Percentiles rank a stretch among this genome's conserved stretches.
Conservation (phyloP, 495 filamentous ascomycete genomes). For the Talaromyces wortmannii region DNA sequence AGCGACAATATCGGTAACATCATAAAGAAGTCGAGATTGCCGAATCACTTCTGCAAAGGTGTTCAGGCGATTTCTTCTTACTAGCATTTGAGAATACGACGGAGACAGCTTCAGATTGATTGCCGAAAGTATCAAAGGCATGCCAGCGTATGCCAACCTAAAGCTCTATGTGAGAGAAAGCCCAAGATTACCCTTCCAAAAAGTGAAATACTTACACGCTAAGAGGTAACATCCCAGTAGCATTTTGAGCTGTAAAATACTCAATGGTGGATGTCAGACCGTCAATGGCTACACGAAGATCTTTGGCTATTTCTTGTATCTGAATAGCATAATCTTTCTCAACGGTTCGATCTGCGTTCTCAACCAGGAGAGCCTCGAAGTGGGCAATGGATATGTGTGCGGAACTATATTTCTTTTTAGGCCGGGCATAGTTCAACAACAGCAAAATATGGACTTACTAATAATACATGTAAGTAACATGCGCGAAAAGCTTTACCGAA, state of each 20-base stretch:
- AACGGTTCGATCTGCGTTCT: constrained; percentile 13
- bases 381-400: constrained; percentile 22
- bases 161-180: neutral
- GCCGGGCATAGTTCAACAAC: neutral
- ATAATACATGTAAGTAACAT: constrained; percentile 45
- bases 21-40: constrained; percentile 20
- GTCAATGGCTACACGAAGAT: constrained; percentile 15
- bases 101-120: constrained; percentile 28
- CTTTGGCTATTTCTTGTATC: constrained; percentile 10
- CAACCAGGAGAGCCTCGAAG: constrained; percentile 16
- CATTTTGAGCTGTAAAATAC: constrained; percentile 19
- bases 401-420: constrained; percentile 6
- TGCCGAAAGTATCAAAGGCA: constrained; percentile 26
- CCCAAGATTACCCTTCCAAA: neutral
- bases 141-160: constrained; percentile 24
- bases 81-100: constrained; percentile 9
- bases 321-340: constrained; percentile 8
- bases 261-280: constrained; percentile 19
- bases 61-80: constrained; percentile 15
- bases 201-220: constrained; percentile 19
- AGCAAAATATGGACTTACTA: constrained; percentile 21
- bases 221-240: constrained; percentile 17
- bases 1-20: constrained; percentile 26
- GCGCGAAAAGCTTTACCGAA: constrained; percentile 29
- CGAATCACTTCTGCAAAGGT: constrained; percentile 22